Conservation (phyloP, 2,329 filamentous ascomycete species). For the Didymella glomerata region DNA sequence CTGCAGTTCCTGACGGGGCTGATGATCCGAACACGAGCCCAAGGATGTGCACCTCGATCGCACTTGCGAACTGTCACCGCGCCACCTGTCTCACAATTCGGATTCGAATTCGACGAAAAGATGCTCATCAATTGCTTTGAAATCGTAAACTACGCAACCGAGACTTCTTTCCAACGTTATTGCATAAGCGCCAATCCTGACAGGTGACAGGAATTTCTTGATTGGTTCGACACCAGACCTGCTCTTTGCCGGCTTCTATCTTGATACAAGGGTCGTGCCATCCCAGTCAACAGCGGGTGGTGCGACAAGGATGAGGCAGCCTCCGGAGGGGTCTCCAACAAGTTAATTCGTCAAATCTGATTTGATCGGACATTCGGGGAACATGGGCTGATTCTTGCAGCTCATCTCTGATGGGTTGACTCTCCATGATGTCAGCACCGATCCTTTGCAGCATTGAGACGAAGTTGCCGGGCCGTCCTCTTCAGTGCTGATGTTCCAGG, state of each 20-base stretch:
- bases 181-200: constrained; percentile 51
- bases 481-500: constrained; percentile 18
- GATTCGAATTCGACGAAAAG: constrained; percentile 9
- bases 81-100: constrained; percentile 35
- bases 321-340: constrained; percentile 29
- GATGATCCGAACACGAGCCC: constrained; percentile 33
- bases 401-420: constrained; percentile 29
- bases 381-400: constrained; percentile 51
- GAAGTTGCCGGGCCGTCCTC: constrained; percentile 10
- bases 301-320: constrained; percentile 42
- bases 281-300: constrained; percentile 35
- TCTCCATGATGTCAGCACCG: constrained; percentile 45
- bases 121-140: constrained; percentile 39
- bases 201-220: constrained; percentile 27
- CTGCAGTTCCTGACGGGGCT: constrained; percentile 23
- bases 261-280: constrained; percentile 43
- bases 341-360: constrained; percentile 30
- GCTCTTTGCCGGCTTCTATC: constrained; percentile 44
- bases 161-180: constrained; percentile 47
- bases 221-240: constrained; percentile 37
- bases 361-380: constrained; percentile 44
- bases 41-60: constrained; percentile 24
- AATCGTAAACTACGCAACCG: constrained; percentile 46
- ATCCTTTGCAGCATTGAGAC: constrained; percentile 26
- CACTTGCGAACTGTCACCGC: constrained; percentile 26